A percentile compares a stretch with the other conserved stretches of the same genome.
Conservation (phyloP, 352 stramenopile species). For the Phytophthora tubulina region DNA sequence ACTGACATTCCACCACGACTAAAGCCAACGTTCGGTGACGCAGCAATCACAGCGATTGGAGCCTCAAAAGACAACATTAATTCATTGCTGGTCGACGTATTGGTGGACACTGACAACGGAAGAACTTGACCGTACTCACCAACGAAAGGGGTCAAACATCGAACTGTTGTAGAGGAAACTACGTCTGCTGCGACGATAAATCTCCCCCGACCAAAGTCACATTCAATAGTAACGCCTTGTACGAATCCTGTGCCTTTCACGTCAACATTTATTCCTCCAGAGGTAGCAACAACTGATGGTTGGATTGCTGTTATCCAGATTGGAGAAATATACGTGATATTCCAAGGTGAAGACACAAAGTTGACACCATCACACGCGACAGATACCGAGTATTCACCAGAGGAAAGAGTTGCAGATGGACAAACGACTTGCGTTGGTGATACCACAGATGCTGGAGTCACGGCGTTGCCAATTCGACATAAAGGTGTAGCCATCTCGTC, state of each 20-base stretch:
- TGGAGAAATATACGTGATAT: slow-evolving; percentile 24
- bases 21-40: slow-evolving; percentile 44
- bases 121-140: slow-evolving; percentile 24
- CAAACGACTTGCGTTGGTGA: slow-evolving; percentile 42
- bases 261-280: slow-evolving; percentile 31
- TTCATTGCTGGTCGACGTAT: slow-evolving; percentile 38
- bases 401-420: slow-evolving; percentile 6
- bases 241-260: slow-evolving; percentile 41
- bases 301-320: slow-evolving; percentile 37
- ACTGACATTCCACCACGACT: slow-evolving; percentile 37
- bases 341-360: slow-evolving; percentile 28
- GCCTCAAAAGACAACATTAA: slow-evolving; percentile 47
- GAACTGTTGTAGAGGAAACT: slow-evolving; percentile 25
- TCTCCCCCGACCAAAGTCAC: slow-evolving; percentile 38
- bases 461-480: slow-evolving; percentile 38
- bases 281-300: slow-evolving; percentile 28
- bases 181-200: slow-evolving; percentile 26
- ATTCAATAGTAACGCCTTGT: slow-evolving; percentile 11
- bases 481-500: slow-evolving; percentile 17
- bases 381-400: slow-evolving; percentile 40
- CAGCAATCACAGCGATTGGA: slow-evolving; percentile 27
- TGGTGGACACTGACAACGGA: slow-evolving; percentile 29
- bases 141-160: slow-evolving; percentile 33
- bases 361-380: slow-evolving; percentile 55
- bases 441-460: slow-evolving; percentile 31